These are phyloP conservation scores for Paratinospora sagittata DNA, from an alignment of 164 flowering plant species.

Conservation along the genomic window DNA sequence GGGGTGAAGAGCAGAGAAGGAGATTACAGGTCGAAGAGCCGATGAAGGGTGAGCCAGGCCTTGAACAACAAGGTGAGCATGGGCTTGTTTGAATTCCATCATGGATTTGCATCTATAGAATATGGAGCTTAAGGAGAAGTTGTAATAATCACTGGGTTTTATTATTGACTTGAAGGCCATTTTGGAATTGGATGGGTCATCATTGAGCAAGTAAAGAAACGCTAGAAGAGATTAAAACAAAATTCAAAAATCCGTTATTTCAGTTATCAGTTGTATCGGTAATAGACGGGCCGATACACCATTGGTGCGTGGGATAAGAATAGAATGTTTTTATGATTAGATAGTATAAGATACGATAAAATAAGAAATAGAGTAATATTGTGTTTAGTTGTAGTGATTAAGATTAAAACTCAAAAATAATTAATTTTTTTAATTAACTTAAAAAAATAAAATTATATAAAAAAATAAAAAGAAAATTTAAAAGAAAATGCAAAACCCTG, in stretches of 20 bases:
- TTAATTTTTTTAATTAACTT: no score
- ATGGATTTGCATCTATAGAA: conserved; percentile 24
- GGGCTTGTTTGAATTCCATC: conserved; percentile 25
- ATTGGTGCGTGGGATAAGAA: no score
- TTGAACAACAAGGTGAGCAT: conserved; percentile 19
- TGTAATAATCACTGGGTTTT: neutral
- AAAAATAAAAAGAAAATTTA: no score
- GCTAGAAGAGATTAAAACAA: neutral
- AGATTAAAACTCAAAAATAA: no score
- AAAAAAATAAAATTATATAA: no score
- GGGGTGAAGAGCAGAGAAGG: conserved; percentile 22
- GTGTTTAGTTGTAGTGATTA: no score
- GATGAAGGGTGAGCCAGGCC: conserved; percentile 20
- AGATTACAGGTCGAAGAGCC: conserved; percentile 18
- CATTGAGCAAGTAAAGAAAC: neutral
- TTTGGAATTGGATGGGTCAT: neutral
- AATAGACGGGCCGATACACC: no score
- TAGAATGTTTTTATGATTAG: no score
- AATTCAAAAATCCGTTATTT: neutral
- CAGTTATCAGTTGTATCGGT: neutral
- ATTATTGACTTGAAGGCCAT: conserved; percentile 8
- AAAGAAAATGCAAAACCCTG: no score
- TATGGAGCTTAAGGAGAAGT: conserved; percentile 16
- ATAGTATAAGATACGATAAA: no score
- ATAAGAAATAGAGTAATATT: no score